A percentile compares a stretch with the other conserved stretches of the same genome.
Evolutionary conservation across 1,139 yeast species (phyloP).

Genomic region (Trichomonascaceae sp.): DNA sequence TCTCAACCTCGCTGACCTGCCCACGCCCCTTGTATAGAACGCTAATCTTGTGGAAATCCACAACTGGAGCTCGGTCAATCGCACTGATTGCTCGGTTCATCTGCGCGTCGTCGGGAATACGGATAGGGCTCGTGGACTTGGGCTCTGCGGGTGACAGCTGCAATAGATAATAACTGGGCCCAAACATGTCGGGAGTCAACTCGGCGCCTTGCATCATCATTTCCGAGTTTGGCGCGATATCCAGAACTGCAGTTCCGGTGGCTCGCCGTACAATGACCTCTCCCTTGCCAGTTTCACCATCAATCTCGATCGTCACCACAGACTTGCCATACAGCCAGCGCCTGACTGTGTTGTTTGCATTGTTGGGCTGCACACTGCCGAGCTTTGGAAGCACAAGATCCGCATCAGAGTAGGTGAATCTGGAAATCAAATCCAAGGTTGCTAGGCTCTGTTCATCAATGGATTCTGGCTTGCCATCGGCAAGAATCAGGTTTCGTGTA

Average conservation of each 20-base stretch:
- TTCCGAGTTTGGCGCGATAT: conserved; percentile 32
- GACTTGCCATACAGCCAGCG: conserved; percentile 56
- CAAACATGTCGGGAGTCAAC: conserved; percentile 16
- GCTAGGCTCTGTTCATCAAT: conserved; percentile 47
- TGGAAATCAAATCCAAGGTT: conserved; percentile 49
- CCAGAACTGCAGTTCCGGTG: conserved; percentile 45
- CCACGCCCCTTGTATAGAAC: conserved; percentile 58
- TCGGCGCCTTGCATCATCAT: conserved; percentile 19
- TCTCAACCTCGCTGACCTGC: conserved; percentile 51
- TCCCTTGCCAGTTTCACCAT: conserved; percentile 40
- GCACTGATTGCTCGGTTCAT: conserved; percentile 47
- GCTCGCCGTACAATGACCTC: conserved; percentile 47
- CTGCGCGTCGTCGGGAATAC: conserved; percentile 35
- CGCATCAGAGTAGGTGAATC: conserved; percentile 56
- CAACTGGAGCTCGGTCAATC: conserved; percentile 66
- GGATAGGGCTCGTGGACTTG: conserved; percentile 24
- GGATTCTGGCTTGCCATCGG: conserved; percentile 28
- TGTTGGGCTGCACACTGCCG: conserved; percentile 15
- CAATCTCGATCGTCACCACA: conserved; percentile 45
- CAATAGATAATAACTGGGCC: conserved; percentile 32
- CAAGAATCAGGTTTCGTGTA: conserved; percentile 40
- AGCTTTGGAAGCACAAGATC: conserved; percentile 27
- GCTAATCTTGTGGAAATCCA: conserved; percentile 71
- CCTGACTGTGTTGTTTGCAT: conserved; percentile 14
- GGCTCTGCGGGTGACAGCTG: conserved; percentile 29